Percentiles rank a stretch among this genome's conserved stretches.
These are phyloP conservation scores for Xylaria sp. DNA, from an alignment of 2,329 filamentous ascomycete genomes.

Conservation along the genomic window DNA sequence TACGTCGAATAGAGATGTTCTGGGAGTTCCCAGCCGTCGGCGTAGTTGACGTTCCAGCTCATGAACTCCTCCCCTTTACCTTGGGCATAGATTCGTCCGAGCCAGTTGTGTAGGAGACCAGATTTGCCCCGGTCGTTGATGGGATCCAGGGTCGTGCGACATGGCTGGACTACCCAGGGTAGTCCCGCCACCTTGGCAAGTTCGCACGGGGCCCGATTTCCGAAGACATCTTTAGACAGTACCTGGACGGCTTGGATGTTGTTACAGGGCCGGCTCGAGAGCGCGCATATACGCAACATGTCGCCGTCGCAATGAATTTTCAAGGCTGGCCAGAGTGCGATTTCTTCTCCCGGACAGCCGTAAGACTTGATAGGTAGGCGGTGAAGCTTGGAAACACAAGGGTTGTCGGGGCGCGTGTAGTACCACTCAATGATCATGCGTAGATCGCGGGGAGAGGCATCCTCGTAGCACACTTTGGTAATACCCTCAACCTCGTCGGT, in stretches of 20 bases:
- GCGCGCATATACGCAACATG: background rate
- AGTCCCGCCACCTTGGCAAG: slow-evolving; percentile 14
- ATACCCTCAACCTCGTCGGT: background rate
- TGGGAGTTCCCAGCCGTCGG: background rate
- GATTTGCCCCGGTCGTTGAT: slow-evolving; percentile 1
- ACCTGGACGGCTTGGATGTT: slow-evolving; percentile 18
- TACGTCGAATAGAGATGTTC: background rate
- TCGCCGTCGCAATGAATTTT: slow-evolving; percentile 36
- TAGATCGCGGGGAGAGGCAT: slow-evolving; percentile 31
- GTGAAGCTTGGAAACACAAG: slow-evolving; percentile 7
- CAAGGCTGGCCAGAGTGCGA: slow-evolving; percentile 30
- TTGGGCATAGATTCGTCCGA: background rate
- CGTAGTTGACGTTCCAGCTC: background rate
- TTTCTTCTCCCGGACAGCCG: background rate
- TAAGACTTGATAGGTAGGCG: slow-evolving; percentile 22
- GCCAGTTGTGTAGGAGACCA: background rate
- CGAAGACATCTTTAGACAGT: background rate
- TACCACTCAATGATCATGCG: slow-evolving; percentile 36
- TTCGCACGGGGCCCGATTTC: background rate
- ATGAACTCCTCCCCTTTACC: background rate
- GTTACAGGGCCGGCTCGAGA: background rate
- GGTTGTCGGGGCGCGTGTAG: background rate
- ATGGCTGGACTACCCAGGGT: slow-evolving; percentile 27
- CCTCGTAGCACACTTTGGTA: slow-evolving; percentile 19
- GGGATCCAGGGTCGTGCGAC: background rate